Conservation (phyloP, 805 yeast species). For the Zygotorulaspora florentina region DNA sequence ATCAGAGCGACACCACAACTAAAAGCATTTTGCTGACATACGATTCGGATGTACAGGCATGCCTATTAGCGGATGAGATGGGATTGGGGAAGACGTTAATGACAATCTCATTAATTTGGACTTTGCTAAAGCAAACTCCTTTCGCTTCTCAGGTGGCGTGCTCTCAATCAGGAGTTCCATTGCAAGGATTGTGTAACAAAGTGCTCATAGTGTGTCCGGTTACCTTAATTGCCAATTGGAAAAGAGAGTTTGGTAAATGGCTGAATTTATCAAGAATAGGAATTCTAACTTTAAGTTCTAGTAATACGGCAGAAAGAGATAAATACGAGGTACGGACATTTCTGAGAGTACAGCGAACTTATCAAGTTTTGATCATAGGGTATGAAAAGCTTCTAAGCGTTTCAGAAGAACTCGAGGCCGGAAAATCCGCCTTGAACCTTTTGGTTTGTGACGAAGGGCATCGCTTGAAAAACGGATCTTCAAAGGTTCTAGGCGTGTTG, state of each 20-base stretch:
- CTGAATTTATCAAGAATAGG: slow-evolving; percentile 60
- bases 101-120: slow-evolving; percentile 82
- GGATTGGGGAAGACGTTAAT: slow-evolving; percentile 89
- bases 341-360: slow-evolving; percentile 58
- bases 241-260: slow-evolving; percentile 86
- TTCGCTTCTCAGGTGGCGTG: slow-evolving; percentile 33
- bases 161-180: slow-evolving; percentile 34
- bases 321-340: slow-evolving; percentile 55
- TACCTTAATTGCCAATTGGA: slow-evolving; percentile 84
- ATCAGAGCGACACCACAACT: slow-evolving; percentile 5
- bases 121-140: slow-evolving; percentile 67
- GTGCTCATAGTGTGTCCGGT: slow-evolving; percentile 88
- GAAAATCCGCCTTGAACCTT: slow-evolving; percentile 50
- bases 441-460: slow-evolving; percentile 96
- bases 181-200: slow-evolving; percentile 44
- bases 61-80: slow-evolving; percentile 94
- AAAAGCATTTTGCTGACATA: slow-evolving; percentile 19
- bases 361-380: slow-evolving; percentile 80
- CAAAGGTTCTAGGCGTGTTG: slow-evolving; percentile 65
- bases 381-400: slow-evolving; percentile 72
- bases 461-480: slow-evolving; percentile 68
- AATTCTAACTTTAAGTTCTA: slow-evolving; percentile 55
- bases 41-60: slow-evolving; percentile 48
- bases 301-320: slow-evolving; percentile 49
- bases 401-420: slow-evolving; percentile 45